These are phyloP conservation scores for Clavispora asparagi DNA, from an alignment of 805 yeast species.

Conservation along the genomic window DNA sequence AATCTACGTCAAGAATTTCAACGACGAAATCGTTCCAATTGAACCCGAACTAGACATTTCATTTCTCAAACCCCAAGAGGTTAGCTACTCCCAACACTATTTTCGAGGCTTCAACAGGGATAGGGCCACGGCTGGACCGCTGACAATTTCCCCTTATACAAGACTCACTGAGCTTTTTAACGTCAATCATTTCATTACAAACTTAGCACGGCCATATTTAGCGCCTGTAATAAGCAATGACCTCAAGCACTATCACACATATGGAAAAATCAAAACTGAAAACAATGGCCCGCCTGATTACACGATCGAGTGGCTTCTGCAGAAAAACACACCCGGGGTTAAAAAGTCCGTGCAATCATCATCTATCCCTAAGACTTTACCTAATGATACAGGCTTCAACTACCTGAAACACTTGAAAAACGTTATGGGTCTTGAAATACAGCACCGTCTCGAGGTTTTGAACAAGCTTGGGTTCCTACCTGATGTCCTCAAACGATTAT, in stretches of 20 bases:
- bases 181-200: conserved; percentile 87
- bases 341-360: conserved; percentile 24
- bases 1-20: conserved; percentile 56
- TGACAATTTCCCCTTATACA: conserved; percentile 62
- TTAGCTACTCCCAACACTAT: conserved; percentile 43
- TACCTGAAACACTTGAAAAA: conserved; percentile 39
- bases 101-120: conserved; percentile 16
- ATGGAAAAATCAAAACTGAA: conserved; percentile 22
- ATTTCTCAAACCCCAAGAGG: conserved; percentile 41
- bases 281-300: neutral
- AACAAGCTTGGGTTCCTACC: conserved; percentile 75
- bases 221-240: conserved; percentile 87
- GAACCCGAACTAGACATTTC: conserved; percentile 38
- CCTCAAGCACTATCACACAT: conserved; percentile 57
- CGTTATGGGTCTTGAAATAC: conserved; percentile 68
- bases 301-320: neutral
- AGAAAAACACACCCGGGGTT: neutral
- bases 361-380: conserved; percentile 17
- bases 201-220: conserved; percentile 88
- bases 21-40: conserved; percentile 52
- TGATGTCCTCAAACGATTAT: conserved; percentile 63
- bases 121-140: conserved; percentile 17
- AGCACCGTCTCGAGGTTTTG: conserved; percentile 76
- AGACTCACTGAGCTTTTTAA: conserved; percentile 88
- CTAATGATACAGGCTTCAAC: conserved; percentile 30